Conservation (phyloP, 441 rosid species). For the Rhodomyrtus psidioides region DNA sequence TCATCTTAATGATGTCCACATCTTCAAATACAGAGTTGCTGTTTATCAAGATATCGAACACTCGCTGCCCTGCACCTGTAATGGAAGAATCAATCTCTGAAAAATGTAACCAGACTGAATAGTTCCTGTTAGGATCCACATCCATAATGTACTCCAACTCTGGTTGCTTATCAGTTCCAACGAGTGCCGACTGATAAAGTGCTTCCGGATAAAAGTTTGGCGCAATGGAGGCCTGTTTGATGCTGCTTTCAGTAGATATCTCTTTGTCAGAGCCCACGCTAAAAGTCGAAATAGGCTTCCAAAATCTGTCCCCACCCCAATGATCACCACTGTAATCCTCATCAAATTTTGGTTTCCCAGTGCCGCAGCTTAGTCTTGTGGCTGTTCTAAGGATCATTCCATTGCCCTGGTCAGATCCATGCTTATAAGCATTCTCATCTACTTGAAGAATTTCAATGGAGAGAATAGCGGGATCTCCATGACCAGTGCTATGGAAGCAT, state of each 20-base stretch:
- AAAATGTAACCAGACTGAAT: constrained; percentile 92
- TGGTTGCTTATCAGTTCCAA: constrained; percentile 65
- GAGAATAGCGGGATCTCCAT: constrained; percentile 90
- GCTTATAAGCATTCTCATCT: constrained; percentile 64
- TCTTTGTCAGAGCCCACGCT: constrained; percentile 47
- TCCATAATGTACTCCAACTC: constrained; percentile 65
- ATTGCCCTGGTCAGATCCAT: constrained; percentile 44
- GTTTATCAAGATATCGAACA: constrained; percentile 76
- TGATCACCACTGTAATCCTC: constrained; percentile 67
- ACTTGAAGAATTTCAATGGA: constrained; percentile 87
- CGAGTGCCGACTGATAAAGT: constrained; percentile 68
- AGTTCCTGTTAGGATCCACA: constrained; percentile 86
- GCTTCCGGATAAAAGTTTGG: constrained; percentile 90
- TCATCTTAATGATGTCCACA: constrained; percentile 62
- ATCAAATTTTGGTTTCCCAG: constrained; percentile 64
- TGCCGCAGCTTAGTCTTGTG: constrained; percentile 69
- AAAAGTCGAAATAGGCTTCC: constrained; percentile 56
- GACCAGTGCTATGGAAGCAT: constrained; percentile 97
- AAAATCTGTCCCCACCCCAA: constrained; percentile 99
- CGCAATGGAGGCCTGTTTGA: constrained; percentile 53
- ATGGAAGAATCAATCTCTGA: constrained; percentile 82
- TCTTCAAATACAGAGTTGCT: constrained; percentile 38
- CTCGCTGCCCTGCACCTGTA: constrained; percentile 57
- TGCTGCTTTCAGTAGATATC: constrained; percentile 57
- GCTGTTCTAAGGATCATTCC: constrained; percentile 60